Base-by-base conservation (phyloP, 2,329 filamentous ascomycete species). In the Paecilomyces formosus region DNA sequence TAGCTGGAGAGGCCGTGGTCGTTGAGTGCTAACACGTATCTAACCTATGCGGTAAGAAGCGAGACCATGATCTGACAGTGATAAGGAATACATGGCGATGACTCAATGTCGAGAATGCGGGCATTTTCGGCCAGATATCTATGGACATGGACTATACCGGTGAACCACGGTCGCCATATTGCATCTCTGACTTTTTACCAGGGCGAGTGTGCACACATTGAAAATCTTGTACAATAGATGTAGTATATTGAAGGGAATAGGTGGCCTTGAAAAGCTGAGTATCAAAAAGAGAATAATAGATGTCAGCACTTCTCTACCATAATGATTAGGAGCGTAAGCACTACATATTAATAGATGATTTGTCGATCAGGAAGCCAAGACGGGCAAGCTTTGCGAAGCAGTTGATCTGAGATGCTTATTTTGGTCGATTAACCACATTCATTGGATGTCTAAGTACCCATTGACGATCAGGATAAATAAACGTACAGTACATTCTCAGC, bases 1-100 rank as follows among this genome's bases (percentile, higher is more conserved):
- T 28, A 52, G 26, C 31, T 65, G 63, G 63, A 60, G 63, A 22
- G 59, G 63, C 21, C 55, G 62, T 55, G 31, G 54, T 21, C 26
- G 26, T 24, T 52, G 11, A 52, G 28, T 15, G 39, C 18, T 4
- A 15, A 21, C 15, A 8, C 8, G n/a, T 15, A 18, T 7, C 39
- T n/a, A n/a, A n/a, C 9, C 15, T n/a, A 2, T 45, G 15, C 18
- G 39, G 1, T n/a, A 45, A n/a, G 11, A 39, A 39, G 35, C 5
- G 35, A 39, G 35, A n/a, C 15, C n/a, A 21, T 45, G 39, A 18
- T 18, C 39, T 45, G 39, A 18, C 8, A 45, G 8, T 1, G 18
- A 45, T 21, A 18, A 18, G 15, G 8, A 45, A 18, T 45, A 8
- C 13, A 45, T 45, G 35, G 13, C n/a, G 11, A 18, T 31, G 30